phyloP scores from a whole-genome alignment of 108 stramenopile species.

The Thalassiosira profunda region DNA sequence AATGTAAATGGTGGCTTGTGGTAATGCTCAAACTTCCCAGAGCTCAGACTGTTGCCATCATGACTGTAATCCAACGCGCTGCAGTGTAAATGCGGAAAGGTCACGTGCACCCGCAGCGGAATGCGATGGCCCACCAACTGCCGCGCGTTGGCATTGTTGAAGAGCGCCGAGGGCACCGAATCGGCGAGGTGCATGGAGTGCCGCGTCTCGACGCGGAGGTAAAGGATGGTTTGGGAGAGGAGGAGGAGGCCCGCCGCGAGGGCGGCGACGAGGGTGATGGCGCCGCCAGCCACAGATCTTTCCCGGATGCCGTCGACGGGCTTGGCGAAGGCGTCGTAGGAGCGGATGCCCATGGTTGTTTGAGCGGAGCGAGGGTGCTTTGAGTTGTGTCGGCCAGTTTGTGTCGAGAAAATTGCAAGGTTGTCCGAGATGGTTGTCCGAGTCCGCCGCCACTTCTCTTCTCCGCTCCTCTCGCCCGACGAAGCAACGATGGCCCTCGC shows the following conservation, averaged over 20 bases:
- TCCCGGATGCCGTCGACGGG: constrained; percentile 71
- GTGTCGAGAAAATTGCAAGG: too few species aligned
- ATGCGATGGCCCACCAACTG: constrained; percentile 33
- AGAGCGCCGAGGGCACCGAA: constrained; percentile 49
- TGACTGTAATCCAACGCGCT: constrained; percentile 62
- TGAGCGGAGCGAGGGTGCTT: too few species aligned
- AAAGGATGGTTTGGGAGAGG: constrained; percentile 66
- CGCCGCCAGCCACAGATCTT: constrained; percentile 67
- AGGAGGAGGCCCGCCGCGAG: constrained; percentile 61
- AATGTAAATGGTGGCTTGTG: constrained; percentile 31
- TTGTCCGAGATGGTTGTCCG: too few species aligned
- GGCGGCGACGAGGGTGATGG: constrained; percentile 76
- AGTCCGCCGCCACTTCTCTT: too few species aligned
- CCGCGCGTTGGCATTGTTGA: constrained; percentile 25
- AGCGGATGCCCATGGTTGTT: constrained; percentile 37
- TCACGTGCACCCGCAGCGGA: constrained; percentile 60
- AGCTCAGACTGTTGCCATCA: constrained; percentile 47
- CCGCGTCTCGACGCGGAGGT: constrained; percentile 54
- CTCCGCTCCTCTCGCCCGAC: too few species aligned
- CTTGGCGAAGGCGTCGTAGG: constrained; percentile 76
- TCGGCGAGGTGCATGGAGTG: constrained; percentile 76
- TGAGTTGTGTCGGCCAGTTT: too few species aligned
- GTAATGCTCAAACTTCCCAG: constrained; percentile 42
- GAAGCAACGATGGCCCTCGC: not conserved
- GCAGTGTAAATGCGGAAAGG: constrained; percentile 80